phyloP scores from a whole-genome alignment of 2,329 filamentous ascomycete genomes.

The Aspergillus novofumigatus region DNA sequence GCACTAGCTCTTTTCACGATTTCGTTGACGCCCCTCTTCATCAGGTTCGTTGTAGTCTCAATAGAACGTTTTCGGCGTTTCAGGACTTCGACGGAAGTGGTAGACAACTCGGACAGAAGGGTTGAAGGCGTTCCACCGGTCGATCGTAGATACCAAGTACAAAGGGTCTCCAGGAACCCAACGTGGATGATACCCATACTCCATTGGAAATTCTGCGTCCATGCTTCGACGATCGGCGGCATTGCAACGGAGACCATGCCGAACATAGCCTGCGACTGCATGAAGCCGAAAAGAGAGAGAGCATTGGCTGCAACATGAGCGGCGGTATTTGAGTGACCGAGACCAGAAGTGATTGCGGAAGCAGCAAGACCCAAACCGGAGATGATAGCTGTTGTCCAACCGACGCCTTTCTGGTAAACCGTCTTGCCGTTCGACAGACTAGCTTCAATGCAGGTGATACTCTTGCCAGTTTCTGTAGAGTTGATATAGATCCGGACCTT shows the following conservation, averaged over 20 bases:
- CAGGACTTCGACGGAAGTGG: slow-evolving; percentile 77
- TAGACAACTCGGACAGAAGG: slow-evolving; percentile 68
- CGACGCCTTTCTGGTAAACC: slow-evolving; percentile 81
- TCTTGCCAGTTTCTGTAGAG: slow-evolving; percentile 57
- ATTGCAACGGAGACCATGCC: slow-evolving; percentile 77
- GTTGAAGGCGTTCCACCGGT: slow-evolving; percentile 82
- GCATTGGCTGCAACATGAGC: slow-evolving; percentile 93
- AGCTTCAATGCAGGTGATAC: slow-evolving; percentile 82
- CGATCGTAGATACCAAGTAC: slow-evolving; percentile 92
- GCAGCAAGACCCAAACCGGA: slow-evolving; percentile 77
- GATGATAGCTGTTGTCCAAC: slow-evolving; percentile 85
- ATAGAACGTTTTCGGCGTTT: slow-evolving; percentile 53
- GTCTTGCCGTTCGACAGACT: slow-evolving; percentile 87
- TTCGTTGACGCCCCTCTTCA: slow-evolving; percentile 28
- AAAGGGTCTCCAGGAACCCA: slow-evolving; percentile 80
- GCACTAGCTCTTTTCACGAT: slow-evolving; percentile 53
- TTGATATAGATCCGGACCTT: slow-evolving; percentile 79
- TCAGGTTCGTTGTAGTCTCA: slow-evolving; percentile 28
- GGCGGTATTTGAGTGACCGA: slow-evolving; percentile 90
- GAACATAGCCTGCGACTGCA: slow-evolving; percentile 89
- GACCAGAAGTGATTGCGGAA: slow-evolving; percentile 81
- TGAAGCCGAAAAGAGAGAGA: slow-evolving; percentile 88
- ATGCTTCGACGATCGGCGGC: slow-evolving; percentile 82
- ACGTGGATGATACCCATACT: slow-evolving; percentile 92
- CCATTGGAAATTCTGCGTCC: slow-evolving; percentile 98